Conservation (phyloP, 179 eudicot species). For the Silene coronaria region DNA sequence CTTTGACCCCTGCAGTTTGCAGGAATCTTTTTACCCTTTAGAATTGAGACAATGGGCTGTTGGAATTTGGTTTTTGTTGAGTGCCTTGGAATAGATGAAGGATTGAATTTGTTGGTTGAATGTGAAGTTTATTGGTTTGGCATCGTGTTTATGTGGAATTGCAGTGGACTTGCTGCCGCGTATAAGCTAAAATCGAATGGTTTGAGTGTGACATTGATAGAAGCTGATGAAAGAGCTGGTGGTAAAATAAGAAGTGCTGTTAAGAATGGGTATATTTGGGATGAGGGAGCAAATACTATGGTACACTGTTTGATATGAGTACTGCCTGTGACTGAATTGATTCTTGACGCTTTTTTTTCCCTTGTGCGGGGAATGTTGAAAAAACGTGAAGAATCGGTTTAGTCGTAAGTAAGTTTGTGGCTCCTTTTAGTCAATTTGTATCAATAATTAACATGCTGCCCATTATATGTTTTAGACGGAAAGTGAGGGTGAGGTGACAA, state of each 20-base stretch:
- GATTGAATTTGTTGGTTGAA: background rate
- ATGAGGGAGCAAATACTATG: constrained; percentile 99
- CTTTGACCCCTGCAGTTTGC: no score
- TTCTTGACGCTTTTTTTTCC: background rate
- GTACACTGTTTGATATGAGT: constrained; percentile 29
- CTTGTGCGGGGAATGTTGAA: no score
- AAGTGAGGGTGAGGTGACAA: constrained; percentile 63
- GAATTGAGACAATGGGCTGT: no score
- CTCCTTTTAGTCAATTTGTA: background rate
- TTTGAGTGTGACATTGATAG: constrained; percentile 64
- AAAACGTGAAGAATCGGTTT: no score
- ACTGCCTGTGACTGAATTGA: background rate
- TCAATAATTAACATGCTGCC: constrained; percentile 1
- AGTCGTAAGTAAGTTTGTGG: background rate
- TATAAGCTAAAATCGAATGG: constrained; percentile 75
- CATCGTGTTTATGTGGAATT: constrained; percentile 21
- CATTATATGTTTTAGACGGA: constrained; percentile 58
- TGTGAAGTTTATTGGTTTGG: background rate
- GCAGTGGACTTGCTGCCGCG: constrained; percentile 95
- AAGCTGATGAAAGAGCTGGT: constrained; percentile 79
- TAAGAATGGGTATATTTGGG: constrained; percentile 83
- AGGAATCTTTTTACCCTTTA: no score
- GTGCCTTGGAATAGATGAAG: background rate
- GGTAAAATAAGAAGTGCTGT: constrained; percentile 72
- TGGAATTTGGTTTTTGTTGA: background rate